A percentile compares a stretch with the other conserved stretches of the same genome.
phyloP scores from a whole-genome alignment of 192 early-diverging fungal genomes.

The Dissophora globulifera region DNA sequence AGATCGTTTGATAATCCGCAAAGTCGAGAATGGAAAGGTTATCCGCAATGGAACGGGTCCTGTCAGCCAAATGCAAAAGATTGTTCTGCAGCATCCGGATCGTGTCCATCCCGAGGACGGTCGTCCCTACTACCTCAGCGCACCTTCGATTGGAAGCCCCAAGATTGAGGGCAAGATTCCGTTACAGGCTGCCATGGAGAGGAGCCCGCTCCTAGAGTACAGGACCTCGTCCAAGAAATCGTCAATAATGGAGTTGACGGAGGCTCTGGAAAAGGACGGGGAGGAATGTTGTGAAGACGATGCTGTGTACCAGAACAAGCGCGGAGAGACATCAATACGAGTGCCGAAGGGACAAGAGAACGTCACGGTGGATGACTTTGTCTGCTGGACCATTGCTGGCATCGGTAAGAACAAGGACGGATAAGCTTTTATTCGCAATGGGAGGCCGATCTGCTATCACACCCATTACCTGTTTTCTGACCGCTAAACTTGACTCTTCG shows the following conservation, averaged over 20 bases:
- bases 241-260: constrained; percentile 51
- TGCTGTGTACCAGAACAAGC: constrained; percentile 15
- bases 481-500: too few species aligned
- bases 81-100: constrained; percentile 67
- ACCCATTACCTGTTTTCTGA: neutral
- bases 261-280: constrained; percentile 24
- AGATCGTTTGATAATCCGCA: constrained; percentile 80
- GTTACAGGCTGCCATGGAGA: constrained; percentile 49
- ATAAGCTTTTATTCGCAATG: too few species aligned
- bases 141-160: constrained; percentile 48
- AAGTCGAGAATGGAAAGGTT: constrained; percentile 82
- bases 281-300: constrained; percentile 21
- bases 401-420: constrained; percentile 70
- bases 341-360: constrained; percentile 25
- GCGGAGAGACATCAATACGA: constrained; percentile 17
- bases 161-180: constrained; percentile 55
- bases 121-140: constrained; percentile 57
- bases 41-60: constrained; percentile 70
- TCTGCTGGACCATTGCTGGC: constrained; percentile 89
- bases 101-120: constrained; percentile 39
- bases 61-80: constrained; percentile 89
- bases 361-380: constrained; percentile 70
- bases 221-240: constrained; percentile 52
- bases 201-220: constrained; percentile 52
- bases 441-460: too few species aligned